Percentiles rank a stretch among this genome's conserved stretches.
phyloP scores from a whole-genome alignment of 1,284 basidiomycete genomes.

The Trametes versicolor region DNA sequence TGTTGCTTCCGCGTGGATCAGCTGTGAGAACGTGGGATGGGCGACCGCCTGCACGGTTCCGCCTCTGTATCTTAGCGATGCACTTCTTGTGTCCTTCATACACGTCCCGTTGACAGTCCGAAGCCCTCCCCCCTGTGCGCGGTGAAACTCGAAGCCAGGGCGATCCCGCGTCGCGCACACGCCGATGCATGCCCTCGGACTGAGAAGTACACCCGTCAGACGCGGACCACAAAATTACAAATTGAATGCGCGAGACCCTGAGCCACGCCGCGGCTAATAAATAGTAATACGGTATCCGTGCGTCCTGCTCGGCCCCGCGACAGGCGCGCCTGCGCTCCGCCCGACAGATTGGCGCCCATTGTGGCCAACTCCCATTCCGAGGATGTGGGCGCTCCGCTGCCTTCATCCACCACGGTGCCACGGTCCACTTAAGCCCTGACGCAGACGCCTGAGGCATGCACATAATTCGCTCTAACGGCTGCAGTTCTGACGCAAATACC shows the following conservation, averaged over 20 bases:
- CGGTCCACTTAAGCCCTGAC: neutral
- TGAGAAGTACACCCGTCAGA: neutral
- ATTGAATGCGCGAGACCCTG: neutral
- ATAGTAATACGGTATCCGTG: neutral
- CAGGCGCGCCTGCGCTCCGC: neutral
- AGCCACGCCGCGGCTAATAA: neutral
- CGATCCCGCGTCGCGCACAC: neutral
- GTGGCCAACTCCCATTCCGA: constrained; percentile 5
- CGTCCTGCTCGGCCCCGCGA: constrained; percentile 6
- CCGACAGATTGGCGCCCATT: constrained; percentile 22
- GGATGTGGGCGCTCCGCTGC: constrained; percentile 14
- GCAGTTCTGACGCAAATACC: no score
- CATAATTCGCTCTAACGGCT: no score
- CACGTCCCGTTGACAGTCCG: constrained; percentile 1
- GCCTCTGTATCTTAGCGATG: constrained; percentile 15
- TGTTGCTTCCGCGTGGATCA: constrained; percentile 33
- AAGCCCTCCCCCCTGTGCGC: constrained; percentile 6
- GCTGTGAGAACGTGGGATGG: constrained; percentile 19
- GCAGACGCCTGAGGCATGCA: neutral
- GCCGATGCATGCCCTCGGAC: neutral
- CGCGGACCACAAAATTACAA: neutral
- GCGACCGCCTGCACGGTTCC: constrained; percentile 10
- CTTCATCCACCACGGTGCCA: neutral
- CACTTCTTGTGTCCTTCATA: neutral
- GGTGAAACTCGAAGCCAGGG: constrained; percentile 20